Evolutionary conservation across 768 basidiomycete species (phyloP).

Genomic region (Hemileccinum rubropunctum): DNA sequence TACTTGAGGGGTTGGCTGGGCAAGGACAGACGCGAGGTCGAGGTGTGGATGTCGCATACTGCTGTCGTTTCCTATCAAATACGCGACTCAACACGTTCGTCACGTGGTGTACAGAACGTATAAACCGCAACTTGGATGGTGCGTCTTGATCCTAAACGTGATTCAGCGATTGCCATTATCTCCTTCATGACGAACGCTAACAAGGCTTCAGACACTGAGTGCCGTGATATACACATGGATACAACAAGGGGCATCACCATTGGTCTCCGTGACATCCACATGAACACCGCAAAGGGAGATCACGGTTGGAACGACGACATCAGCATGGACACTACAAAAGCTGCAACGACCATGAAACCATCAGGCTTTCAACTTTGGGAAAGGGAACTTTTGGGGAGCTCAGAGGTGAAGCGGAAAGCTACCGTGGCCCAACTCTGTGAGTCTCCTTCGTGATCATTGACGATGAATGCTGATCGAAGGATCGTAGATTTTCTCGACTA

Average conservation of each 20-base stretch:
- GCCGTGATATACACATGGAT: slow-evolving; percentile 73
- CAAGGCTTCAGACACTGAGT: slow-evolving; percentile 23
- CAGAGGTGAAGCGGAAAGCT: slow-evolving; percentile 91
- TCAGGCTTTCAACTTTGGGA: slow-evolving; percentile 73
- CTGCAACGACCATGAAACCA: slow-evolving; percentile 49
- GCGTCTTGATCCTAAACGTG: no score
- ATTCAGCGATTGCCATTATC: no score
- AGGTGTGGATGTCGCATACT: slow-evolving; percentile 45
- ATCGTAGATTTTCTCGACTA: slow-evolving; percentile 90
- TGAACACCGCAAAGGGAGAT: slow-evolving; percentile 61
- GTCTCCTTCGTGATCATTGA: slow-evolving; percentile 26
- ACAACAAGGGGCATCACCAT: slow-evolving; percentile 63
- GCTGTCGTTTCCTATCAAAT: neutral
- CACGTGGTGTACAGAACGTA: slow-evolving; percentile 19
- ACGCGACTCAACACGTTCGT: slow-evolving; percentile 9
- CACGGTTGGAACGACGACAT: slow-evolving; percentile 50
- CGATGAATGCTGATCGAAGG: slow-evolving; percentile 12
- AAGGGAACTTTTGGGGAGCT: slow-evolving; percentile 73
- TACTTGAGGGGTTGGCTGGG: slow-evolving; percentile 54
- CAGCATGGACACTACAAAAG: slow-evolving; percentile 52
- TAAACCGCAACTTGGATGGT: no score
- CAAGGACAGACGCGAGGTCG: slow-evolving; percentile 57
- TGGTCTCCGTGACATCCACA: slow-evolving; percentile 50
- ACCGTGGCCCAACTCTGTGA: slow-evolving; percentile 96
- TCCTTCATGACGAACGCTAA: slow-evolving; percentile 14